These are phyloP conservation scores for Erysimum pusillum DNA, from an alignment of 441 rosid genomes.

Conservation along the genomic window DNA sequence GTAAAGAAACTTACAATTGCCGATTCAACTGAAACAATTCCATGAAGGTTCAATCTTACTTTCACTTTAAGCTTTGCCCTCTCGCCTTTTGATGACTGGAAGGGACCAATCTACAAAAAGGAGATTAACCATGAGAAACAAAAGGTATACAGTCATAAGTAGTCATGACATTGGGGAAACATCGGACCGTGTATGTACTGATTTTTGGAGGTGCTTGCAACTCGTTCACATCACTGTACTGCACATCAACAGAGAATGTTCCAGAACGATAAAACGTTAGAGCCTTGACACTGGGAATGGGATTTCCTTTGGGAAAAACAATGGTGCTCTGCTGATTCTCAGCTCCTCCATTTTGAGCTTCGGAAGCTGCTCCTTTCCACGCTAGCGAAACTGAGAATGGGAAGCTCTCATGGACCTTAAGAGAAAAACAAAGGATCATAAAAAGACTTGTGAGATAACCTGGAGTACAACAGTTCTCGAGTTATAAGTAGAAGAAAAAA, in stretches of 20 bases:
- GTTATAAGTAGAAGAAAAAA: neutral
- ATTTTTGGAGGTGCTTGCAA: constrained; percentile 74
- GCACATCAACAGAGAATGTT: constrained; percentile 83
- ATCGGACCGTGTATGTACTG: constrained; percentile 75
- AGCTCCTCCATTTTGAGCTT: constrained; percentile 66
- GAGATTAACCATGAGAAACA: constrained; percentile 34
- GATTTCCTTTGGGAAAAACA: constrained; percentile 90
- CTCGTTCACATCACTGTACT: constrained; percentile 68
- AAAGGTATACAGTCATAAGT: neutral
- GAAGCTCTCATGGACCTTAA: constrained; percentile 89
- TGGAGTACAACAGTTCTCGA: neutral
- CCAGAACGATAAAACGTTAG: constrained; percentile 83
- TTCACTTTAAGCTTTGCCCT: constrained; percentile 89
- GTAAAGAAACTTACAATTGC: constrained; percentile 70
- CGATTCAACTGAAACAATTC: constrained; percentile 82
- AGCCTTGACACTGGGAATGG: constrained; percentile 88
- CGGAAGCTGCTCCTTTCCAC: constrained; percentile 81
- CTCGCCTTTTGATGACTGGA: constrained; percentile 77
- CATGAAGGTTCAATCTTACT: constrained; percentile 85
- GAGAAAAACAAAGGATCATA: neutral
- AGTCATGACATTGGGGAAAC: neutral
- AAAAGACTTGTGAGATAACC: neutral
- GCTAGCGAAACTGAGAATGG: constrained; percentile 83
- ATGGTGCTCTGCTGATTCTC: constrained; percentile 82
- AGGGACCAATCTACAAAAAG: constrained; percentile 86